A percentile compares a stretch with the other conserved stretches of the same genome.
These are phyloP conservation scores for Triticum monococcum DNA, from an alignment of 176 grass and related monocot genomes.

Conservation along the genomic window DNA sequence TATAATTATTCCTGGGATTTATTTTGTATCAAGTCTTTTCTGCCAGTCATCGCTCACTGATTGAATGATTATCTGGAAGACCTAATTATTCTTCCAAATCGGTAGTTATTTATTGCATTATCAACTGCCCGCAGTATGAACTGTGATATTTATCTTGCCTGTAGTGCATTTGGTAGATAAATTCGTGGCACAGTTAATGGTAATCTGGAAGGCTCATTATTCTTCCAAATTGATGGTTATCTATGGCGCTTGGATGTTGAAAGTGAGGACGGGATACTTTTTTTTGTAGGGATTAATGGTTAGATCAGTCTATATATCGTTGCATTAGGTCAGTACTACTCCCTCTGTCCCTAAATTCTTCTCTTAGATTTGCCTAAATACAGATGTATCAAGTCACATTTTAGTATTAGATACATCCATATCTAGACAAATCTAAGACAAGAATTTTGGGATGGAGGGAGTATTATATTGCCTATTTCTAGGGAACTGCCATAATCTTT, in stretches of 20 bases:
- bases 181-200: neutral
- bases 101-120: neutral
- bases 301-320: neutral
- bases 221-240: neutral
- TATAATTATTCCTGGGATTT: constrained; percentile 2
- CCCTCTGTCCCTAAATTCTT: too few species aligned
- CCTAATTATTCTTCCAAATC: neutral
- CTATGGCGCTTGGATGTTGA: constrained; percentile 3
- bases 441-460: too few species aligned
- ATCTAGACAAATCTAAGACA: too few species aligned
- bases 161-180: neutral
- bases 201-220: constrained; percentile 8
- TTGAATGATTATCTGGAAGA: constrained; percentile 29
- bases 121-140: neutral
- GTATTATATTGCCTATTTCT: neutral
- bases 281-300: neutral
- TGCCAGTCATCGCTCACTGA: neutral
- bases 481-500: neutral
- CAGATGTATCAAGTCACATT: too few species aligned
- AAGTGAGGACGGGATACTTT: neutral
- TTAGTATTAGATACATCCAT: too few species aligned
- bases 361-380: too few species aligned
- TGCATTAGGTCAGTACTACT: neutral
- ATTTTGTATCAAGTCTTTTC: constrained; percentile 21
- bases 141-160: neutral